Conservation (phyloP, 164 flowering plant genomes). For the Piper longum region DNA sequence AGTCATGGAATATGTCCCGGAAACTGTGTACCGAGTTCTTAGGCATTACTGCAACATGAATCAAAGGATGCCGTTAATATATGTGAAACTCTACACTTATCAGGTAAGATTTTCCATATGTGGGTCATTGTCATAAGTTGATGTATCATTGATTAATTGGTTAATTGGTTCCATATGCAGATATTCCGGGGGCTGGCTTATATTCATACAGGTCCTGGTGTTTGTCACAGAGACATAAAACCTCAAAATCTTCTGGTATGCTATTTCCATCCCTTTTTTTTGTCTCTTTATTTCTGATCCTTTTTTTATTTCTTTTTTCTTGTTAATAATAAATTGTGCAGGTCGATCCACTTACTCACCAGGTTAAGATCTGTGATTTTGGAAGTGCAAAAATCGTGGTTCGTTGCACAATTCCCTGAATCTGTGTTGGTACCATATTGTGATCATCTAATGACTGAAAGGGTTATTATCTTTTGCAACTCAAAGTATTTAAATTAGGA, state of each 20-base stretch:
- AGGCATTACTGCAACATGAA: conserved; percentile 64
- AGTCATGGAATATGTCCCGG: conserved; percentile 97
- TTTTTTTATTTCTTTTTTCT: not conserved
- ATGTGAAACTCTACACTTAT: conserved; percentile 81
- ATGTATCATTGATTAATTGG: not conserved
- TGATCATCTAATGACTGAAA: not conserved
- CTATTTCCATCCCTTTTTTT: not conserved
- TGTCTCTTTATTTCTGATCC: not conserved
- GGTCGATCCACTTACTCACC: conserved; percentile 90
- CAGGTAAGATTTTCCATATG: conserved; percentile 24
- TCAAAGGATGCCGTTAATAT: conserved; percentile 90
- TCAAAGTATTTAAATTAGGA: no score
- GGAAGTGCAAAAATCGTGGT: conserved; percentile 92
- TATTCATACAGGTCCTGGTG: conserved; percentile 50
- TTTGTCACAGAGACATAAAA: conserved; percentile 66
- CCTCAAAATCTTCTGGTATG: conserved; percentile 92
- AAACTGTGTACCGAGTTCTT: conserved; percentile 62
- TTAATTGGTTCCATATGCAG: conserved; percentile 19
- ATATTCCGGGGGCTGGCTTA: conserved; percentile 80
- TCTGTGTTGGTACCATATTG: not conserved
- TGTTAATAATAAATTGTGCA: conserved; percentile 8
- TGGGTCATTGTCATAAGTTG: not conserved
- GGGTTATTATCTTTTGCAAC: not conserved
- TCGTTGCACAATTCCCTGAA: not conserved
- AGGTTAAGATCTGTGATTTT: conserved; percentile 91